phyloP scores from a whole-genome alignment of 75 land plant genomes.

The Azolla pinnata region DNA sequence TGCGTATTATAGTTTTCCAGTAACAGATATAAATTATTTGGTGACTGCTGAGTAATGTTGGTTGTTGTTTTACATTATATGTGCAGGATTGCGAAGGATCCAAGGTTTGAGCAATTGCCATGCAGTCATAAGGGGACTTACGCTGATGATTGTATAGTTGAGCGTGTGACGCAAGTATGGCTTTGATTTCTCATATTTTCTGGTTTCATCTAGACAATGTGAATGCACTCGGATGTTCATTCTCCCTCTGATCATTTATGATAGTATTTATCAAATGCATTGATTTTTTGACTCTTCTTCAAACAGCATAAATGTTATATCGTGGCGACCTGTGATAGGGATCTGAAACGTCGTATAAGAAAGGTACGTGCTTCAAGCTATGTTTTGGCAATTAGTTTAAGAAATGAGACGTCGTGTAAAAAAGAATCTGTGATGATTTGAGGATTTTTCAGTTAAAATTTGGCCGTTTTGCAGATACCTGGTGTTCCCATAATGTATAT shows the following conservation, averaged over 20 bases:
- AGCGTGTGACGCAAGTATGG: conserved; percentile 77
- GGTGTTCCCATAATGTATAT: conserved; percentile 97
- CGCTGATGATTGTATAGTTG: conserved; percentile 96
- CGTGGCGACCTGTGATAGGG: conserved; percentile 95
- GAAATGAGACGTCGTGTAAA: too few species aligned
- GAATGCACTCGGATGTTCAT: too few species aligned
- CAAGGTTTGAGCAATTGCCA: conserved; percentile 73
- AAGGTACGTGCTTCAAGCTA: conserved; percentile 40
- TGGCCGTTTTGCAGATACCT: conserved; percentile 80
- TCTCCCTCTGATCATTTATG: conserved; percentile 1
- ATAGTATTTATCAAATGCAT: not conserved
- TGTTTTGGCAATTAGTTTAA: too few species aligned
- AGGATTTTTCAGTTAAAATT: too few species aligned
- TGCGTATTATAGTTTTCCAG: not conserved
- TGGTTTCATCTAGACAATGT: too few species aligned
- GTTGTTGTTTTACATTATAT: not conserved
- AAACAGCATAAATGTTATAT: conserved; percentile 92
- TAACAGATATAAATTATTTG: not conserved
- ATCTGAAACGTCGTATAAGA: conserved; percentile 84
- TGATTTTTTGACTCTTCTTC: not conserved
- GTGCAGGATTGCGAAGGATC: conserved; percentile 90
- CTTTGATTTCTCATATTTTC: too few species aligned
- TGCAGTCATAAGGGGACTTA: conserved; percentile 93
- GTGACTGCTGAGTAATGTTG: not conserved
- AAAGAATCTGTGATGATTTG: too few species aligned